Evolutionary conservation across 2,329 filamentous ascomycete genomes (phyloP).

Genomic region (Nigrograna mackinnonii): DNA sequence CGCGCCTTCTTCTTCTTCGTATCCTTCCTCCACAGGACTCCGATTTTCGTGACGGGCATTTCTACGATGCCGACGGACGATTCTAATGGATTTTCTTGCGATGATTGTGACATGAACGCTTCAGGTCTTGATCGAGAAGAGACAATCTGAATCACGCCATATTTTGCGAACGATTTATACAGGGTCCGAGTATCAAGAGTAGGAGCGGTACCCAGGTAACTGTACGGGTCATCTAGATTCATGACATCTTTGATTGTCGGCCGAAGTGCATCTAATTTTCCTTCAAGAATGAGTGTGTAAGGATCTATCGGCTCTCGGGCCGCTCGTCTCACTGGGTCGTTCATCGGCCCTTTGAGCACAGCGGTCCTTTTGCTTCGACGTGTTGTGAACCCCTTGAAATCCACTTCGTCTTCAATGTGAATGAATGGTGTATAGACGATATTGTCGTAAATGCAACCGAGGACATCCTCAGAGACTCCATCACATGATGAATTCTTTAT

Average conservation of each 20-base stretch:
- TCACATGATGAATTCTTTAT: conserved; percentile 92
- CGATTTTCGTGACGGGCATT: conserved; percentile 96
- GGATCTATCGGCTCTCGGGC: conserved; percentile 89
- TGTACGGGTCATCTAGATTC: conserved; percentile 88
- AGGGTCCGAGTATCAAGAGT: conserved; percentile 78
- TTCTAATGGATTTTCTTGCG: conserved; percentile 80
- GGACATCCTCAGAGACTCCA: conserved; percentile 88
- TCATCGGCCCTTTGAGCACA: conserved; percentile 56
- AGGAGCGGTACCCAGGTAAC: conserved; percentile 77
- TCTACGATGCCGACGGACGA: conserved; percentile 87
- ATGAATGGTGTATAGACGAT: conserved; percentile 98
- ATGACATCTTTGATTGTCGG: conserved; percentile 92
- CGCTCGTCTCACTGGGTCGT: conserved; percentile 67
- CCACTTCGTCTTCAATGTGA: conserved; percentile 89
- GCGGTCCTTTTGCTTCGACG: conserved; percentile 74
- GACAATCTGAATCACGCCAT: conserved; percentile 90
- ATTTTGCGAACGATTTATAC: conserved; percentile 87
- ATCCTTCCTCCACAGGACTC: conserved; percentile 92
- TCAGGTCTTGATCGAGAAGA: conserved; percentile 92
- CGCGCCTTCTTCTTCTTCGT: conserved; percentile 90
- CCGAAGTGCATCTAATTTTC: conserved; percentile 79
- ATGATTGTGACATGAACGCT: conserved; percentile 89
- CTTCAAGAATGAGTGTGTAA: conserved; percentile 90
- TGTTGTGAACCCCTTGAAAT: conserved; percentile 72
- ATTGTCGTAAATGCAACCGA: conserved; percentile 98